phyloP scores from a whole-genome alignment of 1,284 basidiomycete genomes.

The Ustanciosporium gigantosporum region DNA sequence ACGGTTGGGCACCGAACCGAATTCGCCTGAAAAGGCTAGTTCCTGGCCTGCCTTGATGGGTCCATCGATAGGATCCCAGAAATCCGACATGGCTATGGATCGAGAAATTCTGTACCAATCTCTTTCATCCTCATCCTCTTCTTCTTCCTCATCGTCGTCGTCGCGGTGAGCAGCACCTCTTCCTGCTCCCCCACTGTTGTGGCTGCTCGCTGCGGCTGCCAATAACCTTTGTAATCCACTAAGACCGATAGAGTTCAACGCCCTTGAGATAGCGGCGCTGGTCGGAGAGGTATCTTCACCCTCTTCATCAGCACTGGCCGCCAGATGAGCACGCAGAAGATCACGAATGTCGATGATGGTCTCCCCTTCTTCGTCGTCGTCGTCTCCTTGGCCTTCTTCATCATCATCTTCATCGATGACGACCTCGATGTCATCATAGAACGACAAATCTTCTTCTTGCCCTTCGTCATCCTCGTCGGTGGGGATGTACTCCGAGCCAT shows the following conservation, averaged over 20 bases:
- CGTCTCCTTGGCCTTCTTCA: constrained; percentile 4
- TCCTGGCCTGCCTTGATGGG: constrained; percentile 74
- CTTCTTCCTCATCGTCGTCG: constrained; percentile 30
- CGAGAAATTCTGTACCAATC: constrained; percentile 35
- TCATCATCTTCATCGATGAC: constrained; percentile 7
- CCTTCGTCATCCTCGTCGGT: constrained; percentile 14
- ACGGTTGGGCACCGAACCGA: constrained; percentile 67
- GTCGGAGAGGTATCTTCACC: constrained; percentile 8
- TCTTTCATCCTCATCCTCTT: constrained; percentile 28
- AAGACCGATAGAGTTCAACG: constrained; percentile 41
- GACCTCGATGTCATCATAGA: constrained; percentile 5
- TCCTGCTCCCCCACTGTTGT: constrained; percentile 17
- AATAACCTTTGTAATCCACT: constrained; percentile 38
- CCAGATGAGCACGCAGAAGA: constrained; percentile 29
- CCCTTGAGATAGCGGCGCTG: constrained; percentile 20
- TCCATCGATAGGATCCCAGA: constrained; percentile 63
- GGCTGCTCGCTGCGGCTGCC: constrained; percentile 20
- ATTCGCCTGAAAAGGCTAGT: constrained; percentile 79
- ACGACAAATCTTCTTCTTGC: background rate
- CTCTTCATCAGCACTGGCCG: constrained; percentile 2
- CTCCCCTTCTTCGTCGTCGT: constrained; percentile 15
- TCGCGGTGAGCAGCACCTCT: no score
- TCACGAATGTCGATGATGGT: constrained; percentile 39
- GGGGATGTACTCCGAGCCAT: constrained; percentile 18
- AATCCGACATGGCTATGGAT: constrained; percentile 35